These are phyloP conservation scores for Cercospora zeae-maydis DNA, from an alignment of 2,329 filamentous ascomycete genomes.

Conservation along the genomic window DNA sequence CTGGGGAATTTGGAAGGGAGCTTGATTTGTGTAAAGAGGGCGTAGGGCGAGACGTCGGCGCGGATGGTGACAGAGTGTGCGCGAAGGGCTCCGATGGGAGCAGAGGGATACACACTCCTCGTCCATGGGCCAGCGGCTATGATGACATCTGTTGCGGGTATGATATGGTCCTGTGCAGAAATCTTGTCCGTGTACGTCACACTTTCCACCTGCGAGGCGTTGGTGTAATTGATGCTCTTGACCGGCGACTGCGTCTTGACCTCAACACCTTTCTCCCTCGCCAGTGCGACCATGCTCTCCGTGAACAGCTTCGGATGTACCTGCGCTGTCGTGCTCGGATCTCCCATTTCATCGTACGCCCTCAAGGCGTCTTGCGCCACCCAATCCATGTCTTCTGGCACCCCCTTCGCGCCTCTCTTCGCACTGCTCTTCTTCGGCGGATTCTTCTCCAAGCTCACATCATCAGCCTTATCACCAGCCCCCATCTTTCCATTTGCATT, in stretches of 20 bases:
- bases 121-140: conserved; percentile 64
- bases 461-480: conserved; percentile 27
- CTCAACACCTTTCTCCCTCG: conserved; percentile 56
- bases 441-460: conserved; percentile 55
- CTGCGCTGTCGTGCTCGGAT: conserved; percentile 76
- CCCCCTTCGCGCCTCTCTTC: conserved; percentile 53
- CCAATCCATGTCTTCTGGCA: conserved; percentile 83
- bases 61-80: conserved; percentile 62
- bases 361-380: conserved; percentile 64
- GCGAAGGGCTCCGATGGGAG: conserved; percentile 58
- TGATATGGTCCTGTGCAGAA: conserved; percentile 44
- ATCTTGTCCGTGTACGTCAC: conserved; percentile 60
- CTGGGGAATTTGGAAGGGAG: conserved; percentile 63
- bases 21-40: conserved; percentile 81
- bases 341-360: conserved; percentile 80
- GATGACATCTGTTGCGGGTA: conserved; percentile 57
- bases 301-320: conserved; percentile 93
- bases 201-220: conserved; percentile 51
- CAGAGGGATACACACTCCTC: conserved; percentile 48
- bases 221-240: conserved; percentile 59
- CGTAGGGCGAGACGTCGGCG: conserved; percentile 66
- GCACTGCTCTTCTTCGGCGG: conserved; percentile 45
- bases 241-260: conserved; percentile 64
- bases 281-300: conserved; percentile 72
- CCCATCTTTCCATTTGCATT: conserved; percentile 32